Conservation (phyloP, 2,329 filamentous ascomycete genomes). For the Pseudogymnoascus sp. region DNA sequence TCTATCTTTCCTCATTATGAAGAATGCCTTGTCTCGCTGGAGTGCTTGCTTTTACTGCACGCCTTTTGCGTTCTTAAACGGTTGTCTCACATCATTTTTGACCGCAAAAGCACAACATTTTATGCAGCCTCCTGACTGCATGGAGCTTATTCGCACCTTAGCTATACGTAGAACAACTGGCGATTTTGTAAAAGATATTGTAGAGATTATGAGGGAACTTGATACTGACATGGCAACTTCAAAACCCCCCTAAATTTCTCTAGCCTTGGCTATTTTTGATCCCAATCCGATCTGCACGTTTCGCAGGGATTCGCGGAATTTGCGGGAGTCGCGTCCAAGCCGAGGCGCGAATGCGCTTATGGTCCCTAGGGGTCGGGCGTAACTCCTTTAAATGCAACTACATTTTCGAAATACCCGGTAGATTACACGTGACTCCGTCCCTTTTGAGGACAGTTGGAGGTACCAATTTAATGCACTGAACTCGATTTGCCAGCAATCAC, state of each 20-base stretch:
- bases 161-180: not conserved
- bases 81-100: not conserved
- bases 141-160: not conserved
- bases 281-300: not conserved
- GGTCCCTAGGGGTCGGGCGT: not conserved
- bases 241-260: not conserved
- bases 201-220: not conserved
- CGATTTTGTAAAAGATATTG: not conserved
- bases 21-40: not conserved
- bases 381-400: slow-evolving; percentile 7
- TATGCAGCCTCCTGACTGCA: not conserved
- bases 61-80: not conserved
- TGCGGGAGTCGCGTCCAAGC: not conserved
- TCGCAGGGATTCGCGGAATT: not conserved
- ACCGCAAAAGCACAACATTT: not conserved
- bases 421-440: not conserved
- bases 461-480: not conserved
- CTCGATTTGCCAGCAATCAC: slow-evolving; percentile 4
- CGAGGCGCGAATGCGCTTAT: not conserved
- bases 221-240: not conserved
- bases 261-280: not conserved
- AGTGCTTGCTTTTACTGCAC: not conserved
- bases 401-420: not conserved
- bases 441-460: slow-evolving; percentile 7
- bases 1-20: not conserved